Evolutionary conservation across 106 monocot species (phyloP), one percentile per base, ranked within the genome.

Genomic region (Gastrodia elata): DNA sequence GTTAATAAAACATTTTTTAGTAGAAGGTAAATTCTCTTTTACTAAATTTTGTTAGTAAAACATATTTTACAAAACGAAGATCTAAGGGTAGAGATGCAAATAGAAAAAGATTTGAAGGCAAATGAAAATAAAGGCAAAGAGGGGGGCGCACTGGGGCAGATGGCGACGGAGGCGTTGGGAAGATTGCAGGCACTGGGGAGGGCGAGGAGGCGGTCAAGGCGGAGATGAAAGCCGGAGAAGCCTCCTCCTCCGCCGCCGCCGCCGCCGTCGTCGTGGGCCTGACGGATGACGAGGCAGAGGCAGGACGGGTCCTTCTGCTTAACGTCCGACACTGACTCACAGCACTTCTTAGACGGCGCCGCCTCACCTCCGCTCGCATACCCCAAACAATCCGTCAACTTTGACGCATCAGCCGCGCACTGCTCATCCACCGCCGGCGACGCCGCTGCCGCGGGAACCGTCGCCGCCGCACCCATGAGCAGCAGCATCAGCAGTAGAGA

Each of bases 241-340:
- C 64, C 64, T 18, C 87, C 87, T 28, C 88, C 46, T 57, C 52
- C 38, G 39, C 55, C 68, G 38, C 73, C 27, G 25, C 40, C 36
- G 28, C 75, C 42, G 1, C 52, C 22, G 1, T 80, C 82, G 2
- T 30, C 37, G 36, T 80, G 71, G 16, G 79, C 38, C 77, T 83
- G 85, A 65, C 89, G 93, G 38, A 90, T 85, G 39, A 90, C 74
- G 76, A 77, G 87, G 76, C 93, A 93, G n/a, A 93, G 79, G 79
- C 93, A 93, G 14, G 74, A 79, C 1, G 90, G 82, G 43, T 82
- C 58, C 41, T 42, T 33, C 24, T 48, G 38, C 70, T 73, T 56
- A 11, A 87, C 81, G 1, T 81, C 82, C 38, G 38, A 16, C 74
- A 74, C 80, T 16, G 85, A 77, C 55, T 28, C 42, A 68, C 93